Evolutionary conservation across 331 rosid genomes (phyloP), one percentile per base, ranked within the genome.

Genomic region (Cydonia oblonga): DNA sequence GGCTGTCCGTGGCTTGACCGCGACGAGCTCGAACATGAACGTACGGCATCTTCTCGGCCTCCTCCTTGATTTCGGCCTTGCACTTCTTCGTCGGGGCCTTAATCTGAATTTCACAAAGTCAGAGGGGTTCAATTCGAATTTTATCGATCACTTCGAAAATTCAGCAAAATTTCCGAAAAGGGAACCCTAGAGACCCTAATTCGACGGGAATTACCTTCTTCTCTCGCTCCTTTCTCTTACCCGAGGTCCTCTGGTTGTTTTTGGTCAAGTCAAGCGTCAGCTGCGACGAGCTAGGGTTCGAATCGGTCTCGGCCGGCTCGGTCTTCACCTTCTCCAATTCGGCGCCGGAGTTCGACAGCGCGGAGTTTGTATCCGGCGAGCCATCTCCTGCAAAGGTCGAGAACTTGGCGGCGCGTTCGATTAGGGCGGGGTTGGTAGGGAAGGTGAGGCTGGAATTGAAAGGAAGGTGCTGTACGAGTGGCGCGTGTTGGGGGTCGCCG

Each of bases 21-120:
- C 99, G 97, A 75, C 93, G 97, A 82, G 95, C 99, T 84, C 99
- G 90, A 62, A 95, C 99, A 44, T 95, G 99, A 71, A 95, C 93
- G 44, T 91, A 95, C 0, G 99, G 97, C 82, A 88, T 87, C 84
- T 88, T 85, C 73, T 80, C 90, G 8, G 92, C 87, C 66, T 87
- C 96, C 19, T 86, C 89, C 19, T 84, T 73, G 62, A 53, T 66
- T 60, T 89, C 93, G 52, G 73, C 78, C 86, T 91, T 91, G 68
- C 83, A 79, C 88, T 91, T 95, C 89, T 91, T 95, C 59, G 86
- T 49, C 35, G 87, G 84, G n/a, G 69, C 87, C 70, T 81, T 91
- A 5, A 64, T 96, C 99, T 95, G 78, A 64, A 77, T 70, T 80
- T 77, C 56, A n/a, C 53, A 75, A 72, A 76, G 64, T 46, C 24